Evolutionary conservation across 1,284 basidiomycete species (phyloP), one percentile per base, ranked within the genome.

Genomic region (Ustilago vetiveriae): DNA sequence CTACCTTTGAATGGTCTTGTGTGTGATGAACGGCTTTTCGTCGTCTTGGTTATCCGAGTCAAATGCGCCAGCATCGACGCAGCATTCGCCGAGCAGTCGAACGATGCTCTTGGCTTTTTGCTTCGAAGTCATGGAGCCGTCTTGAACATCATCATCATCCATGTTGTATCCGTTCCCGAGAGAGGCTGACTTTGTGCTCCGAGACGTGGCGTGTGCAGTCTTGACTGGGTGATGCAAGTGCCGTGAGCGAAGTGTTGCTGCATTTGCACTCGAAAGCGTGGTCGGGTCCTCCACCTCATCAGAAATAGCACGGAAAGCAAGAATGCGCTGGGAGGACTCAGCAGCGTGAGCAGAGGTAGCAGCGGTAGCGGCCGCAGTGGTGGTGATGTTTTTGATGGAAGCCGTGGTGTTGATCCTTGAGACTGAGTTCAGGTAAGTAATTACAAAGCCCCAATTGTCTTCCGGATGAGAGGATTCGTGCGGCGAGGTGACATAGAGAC

Each of bases 61-160:
- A 14, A 62, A 71, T 0, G 72, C 70, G 10, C 74, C 76, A 3
- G 58, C 72, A 16, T 66, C 63, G 10, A 51, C 35, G 33, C 72
- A 87, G 89, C 11, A 85, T 94, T 17, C 87, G 91, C 33, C 86
- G 9, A 89, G 52, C 88, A 94, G 32, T 89, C 89, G 7, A 91
- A 98, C 80, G 87, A 90, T 14, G 92, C 90, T 86, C 87, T 89
- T 67, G 94, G 97, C 79, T 90, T 94, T 68, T 85, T 94, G 26
- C 92, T 55, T 38, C 13, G 52, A 59, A 1, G 59, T 41, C 14
- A 49, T 24, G 22, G 38, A 32, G 27, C 62, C 54, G 30, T 46
- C 53, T 17, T 55, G 47, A 13, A 52, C 49, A 17, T 43, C 45
- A 2, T 52, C 52, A 7, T 67, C 64, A 4, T n/a, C n/a, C n/a